Conservation (phyloP, 495 filamentous ascomycete species). For the Aspergillus steynii region DNA sequence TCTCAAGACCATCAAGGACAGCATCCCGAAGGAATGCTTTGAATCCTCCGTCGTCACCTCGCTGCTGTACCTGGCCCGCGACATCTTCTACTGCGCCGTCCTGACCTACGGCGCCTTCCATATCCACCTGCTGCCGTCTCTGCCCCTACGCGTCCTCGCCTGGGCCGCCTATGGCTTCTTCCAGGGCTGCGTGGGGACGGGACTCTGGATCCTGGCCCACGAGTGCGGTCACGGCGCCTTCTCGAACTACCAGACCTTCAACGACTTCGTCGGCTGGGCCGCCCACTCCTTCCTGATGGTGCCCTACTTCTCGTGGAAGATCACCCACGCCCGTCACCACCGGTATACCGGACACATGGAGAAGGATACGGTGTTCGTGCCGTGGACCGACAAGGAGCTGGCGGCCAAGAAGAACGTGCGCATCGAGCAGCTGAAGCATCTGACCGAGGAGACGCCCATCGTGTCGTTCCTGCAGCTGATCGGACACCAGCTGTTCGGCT, state of each 20-base stretch:
- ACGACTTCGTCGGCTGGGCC: conserved; percentile 68
- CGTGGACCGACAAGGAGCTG: conserved; percentile 44
- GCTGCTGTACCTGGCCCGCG: conserved; percentile 68
- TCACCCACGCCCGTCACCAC: conserved; percentile 73
- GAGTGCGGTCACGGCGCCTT: conserved; percentile 84
- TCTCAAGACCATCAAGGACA: conserved; percentile 78
- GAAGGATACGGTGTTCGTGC: conserved; percentile 61
- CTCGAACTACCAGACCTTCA: conserved; percentile 59
- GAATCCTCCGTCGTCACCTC: conserved; percentile 65
- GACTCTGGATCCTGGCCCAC: conserved; percentile 82
- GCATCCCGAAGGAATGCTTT: conserved; percentile 82
- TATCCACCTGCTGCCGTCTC: conserved; percentile 28
- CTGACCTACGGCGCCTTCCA: conserved; percentile 59
- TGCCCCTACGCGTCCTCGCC: conserved; percentile 53
- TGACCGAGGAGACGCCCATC: conserved; percentile 59
- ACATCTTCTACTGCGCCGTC: conserved; percentile 59
- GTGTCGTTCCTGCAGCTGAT: conserved; percentile 48
- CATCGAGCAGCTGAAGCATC: conserved; percentile 41
- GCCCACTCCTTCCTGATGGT: conserved; percentile 65
- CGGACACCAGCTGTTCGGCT: conserved; percentile 56
- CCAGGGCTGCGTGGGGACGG: conserved; percentile 77
- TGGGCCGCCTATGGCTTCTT: conserved; percentile 71
- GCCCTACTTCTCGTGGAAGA: conserved; percentile 77
- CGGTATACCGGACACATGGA: conserved; percentile 61
- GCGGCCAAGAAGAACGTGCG: conserved; percentile 32